phyloP scores from a whole-genome alignment of 2,329 filamentous ascomycete genomes.

The Colletotrichum lentis region DNA sequence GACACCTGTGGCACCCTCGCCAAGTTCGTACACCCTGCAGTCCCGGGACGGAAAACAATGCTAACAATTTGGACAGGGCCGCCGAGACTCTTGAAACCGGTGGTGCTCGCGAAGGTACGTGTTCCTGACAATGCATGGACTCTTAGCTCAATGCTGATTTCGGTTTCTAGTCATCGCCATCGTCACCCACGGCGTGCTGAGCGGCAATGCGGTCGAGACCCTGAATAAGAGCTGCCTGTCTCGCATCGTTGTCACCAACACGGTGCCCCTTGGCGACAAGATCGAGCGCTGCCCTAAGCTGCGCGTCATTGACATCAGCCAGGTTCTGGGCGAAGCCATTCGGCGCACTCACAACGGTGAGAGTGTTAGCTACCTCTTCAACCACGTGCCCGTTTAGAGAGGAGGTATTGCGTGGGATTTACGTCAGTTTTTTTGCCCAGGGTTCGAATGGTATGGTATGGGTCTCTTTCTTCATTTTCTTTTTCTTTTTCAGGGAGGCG shows the following conservation, averaged over 20 bases:
- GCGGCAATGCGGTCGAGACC: slow-evolving; percentile 85
- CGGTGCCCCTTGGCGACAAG: slow-evolving; percentile 68
- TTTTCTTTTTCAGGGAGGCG: not conserved
- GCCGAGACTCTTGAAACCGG: slow-evolving; percentile 34
- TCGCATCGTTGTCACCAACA: slow-evolving; percentile 90
- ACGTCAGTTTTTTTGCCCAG: not conserved
- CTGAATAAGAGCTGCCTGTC: slow-evolving; percentile 80
- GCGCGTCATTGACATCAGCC: slow-evolving; percentile 90
- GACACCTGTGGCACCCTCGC: slow-evolving; percentile 86
- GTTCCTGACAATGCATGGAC: not conserved
- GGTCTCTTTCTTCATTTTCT: not conserved
- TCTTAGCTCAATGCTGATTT: not conserved
- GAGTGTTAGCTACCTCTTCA: slow-evolving; percentile 64
- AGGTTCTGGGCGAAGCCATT: slow-evolving; percentile 72
- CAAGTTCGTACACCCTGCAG: slow-evolving; percentile 72
- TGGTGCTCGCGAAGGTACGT: slow-evolving; percentile 34
- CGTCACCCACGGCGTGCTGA: slow-evolving; percentile 92
- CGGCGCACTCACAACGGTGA: slow-evolving; percentile 70
- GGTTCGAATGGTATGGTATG: slow-evolving; percentile 8
- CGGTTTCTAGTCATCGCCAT: slow-evolving; percentile 74
- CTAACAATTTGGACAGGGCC: slow-evolving; percentile 22
- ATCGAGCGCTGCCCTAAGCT: slow-evolving; percentile 79
- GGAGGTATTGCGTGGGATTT: slow-evolving; percentile 3
- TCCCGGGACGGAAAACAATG: not conserved
- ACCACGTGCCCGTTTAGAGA: slow-evolving; percentile 54